Conservation (phyloP, 352 stramenopile genomes). For the Elongisporangium undulatum region DNA sequence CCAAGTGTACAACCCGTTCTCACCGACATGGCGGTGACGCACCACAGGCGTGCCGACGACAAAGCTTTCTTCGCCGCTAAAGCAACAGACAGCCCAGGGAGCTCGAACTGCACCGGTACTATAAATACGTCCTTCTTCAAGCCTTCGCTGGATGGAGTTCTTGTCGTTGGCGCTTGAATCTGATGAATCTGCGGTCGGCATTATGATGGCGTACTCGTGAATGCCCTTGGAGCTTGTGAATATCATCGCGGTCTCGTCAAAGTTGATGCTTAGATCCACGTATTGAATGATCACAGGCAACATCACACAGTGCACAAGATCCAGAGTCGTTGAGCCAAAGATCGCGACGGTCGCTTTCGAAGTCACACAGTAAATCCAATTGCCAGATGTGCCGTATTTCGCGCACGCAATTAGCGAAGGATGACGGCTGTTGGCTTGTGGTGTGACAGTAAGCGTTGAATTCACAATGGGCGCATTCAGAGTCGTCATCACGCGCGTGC, state of each 20-base stretch:
- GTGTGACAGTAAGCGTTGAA: constrained; percentile 37
- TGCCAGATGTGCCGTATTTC: constrained; percentile 41
- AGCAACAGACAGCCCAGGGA: constrained; percentile 68
- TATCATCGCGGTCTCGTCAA: constrained; percentile 40
- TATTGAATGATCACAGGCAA: constrained; percentile 59
- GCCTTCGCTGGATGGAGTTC: not conserved
- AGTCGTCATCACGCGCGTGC: constrained; percentile 19
- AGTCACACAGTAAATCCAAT: constrained; percentile 63
- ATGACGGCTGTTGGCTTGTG: constrained; percentile 46
- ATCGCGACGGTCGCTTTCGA: constrained; percentile 65
- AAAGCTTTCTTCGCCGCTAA: constrained; percentile 60
- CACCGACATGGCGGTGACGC: constrained; percentile 73
- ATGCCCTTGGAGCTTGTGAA: constrained; percentile 75
- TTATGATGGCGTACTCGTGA: constrained; percentile 44
- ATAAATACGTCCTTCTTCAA: constrained; percentile 41
- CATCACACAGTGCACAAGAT: constrained; percentile 39
- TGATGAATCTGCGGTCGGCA: not conserved
- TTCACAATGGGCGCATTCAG: constrained; percentile 46
- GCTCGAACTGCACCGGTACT: constrained; percentile 64
- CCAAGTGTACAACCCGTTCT: constrained; percentile 81
- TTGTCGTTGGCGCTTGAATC: not conserved
- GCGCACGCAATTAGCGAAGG: constrained; percentile 48
- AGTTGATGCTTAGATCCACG: constrained; percentile 57
- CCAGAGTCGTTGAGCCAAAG: constrained; percentile 42
- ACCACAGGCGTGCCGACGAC: constrained; percentile 72